Evolutionary conservation across 2,329 filamentous ascomycete genomes (phyloP).

Genomic region (Coniochaeta prunicola): DNA sequence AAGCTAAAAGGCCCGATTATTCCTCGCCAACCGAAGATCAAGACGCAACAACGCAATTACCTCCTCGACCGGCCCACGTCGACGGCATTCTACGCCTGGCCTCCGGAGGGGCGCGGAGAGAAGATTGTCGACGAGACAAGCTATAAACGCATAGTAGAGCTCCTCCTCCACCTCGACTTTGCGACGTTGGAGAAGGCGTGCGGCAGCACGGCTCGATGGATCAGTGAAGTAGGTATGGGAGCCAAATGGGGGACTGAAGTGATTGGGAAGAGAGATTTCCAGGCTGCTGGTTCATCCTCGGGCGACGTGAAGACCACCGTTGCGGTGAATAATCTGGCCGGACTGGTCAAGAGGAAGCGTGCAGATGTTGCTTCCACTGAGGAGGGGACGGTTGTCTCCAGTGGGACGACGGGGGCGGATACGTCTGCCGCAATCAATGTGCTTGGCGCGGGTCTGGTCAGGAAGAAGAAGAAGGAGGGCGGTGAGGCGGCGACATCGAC

Average conservation of each 20-base stretch:
- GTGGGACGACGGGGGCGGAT: neutral
- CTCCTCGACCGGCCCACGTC: constrained; percentile 39
- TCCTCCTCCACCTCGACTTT: constrained; percentile 70
- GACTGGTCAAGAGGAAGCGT: constrained; percentile 32
- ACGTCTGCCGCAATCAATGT: constrained; percentile 10
- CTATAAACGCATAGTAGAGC: constrained; percentile 61
- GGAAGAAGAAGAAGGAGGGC: constrained; percentile 40
- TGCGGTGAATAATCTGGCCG: constrained; percentile 39
- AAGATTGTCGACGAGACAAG: constrained; percentile 54
- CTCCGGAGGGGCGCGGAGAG: constrained; percentile 51
- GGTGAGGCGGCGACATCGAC: neutral
- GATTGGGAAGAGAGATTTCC: constrained; percentile 30
- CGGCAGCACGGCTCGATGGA: constrained; percentile 63
- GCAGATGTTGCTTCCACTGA: constrained; percentile 6
- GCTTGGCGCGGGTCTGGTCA: constrained; percentile 29
- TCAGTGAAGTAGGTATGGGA: constrained; percentile 54
- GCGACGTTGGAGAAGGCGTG: constrained; percentile 54
- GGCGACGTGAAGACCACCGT: constrained; percentile 8
- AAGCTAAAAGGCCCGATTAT: constrained; percentile 52
- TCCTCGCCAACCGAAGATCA: constrained; percentile 57
- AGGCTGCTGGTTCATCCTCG: constrained; percentile 12
- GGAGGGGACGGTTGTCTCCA: neutral
- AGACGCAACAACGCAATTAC: constrained; percentile 47
- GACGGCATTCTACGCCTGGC: constrained; percentile 62
- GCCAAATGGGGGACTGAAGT: constrained; percentile 45